Base-by-base conservation (phyloP, 192 early-diverging fungal species). In the Backusella morwellensis region DNA sequence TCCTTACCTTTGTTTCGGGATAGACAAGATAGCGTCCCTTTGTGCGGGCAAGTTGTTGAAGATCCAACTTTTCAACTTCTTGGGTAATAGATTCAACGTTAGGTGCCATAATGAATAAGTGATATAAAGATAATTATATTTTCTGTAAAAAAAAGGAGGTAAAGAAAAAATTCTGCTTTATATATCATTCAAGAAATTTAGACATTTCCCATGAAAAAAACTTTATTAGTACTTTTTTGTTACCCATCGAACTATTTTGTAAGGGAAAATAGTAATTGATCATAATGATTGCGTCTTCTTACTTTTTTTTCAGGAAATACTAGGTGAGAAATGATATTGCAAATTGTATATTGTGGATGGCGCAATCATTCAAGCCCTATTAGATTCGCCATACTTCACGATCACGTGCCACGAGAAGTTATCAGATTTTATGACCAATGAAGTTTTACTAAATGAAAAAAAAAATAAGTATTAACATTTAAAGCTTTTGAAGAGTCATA, bases 11-110 rank as follows among this genome's bases (percentile, higher is more conserved):
- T 26, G 56, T 73, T 26, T 72, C 56, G 0, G 77, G 77, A 35
- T 78, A 78, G 5, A 78, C 71, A 19, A 78, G 12, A 34, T 78
- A 78, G 15, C 42, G 38, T 52, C 77, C 77, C 71, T 78, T 73
- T 34, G 67, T 35, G 38, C 73, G 77, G 4, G 77, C 77, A 21
- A 73, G 63, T 19, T 73, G 12, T 6, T 44, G 36, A 7, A 78
- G 42, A 23, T 78, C 73, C 19, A 78, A 40, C 63, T 73, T 78
- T 36, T 72, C 71, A 17, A 78, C 35, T 73, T 78, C 71, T 44
- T 73, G 38, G 26, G 69, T 68, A 44, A 78, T 17, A 12, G 26
- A 32, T 72, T 73, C 66, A 8, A 78, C 77, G 41, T 74, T 74
- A 29, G 73, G 73, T 38, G 73, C 54, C 54, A 59, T 59, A 11